Evolutionary conservation across 2,329 filamentous ascomycete species (phyloP), one percentile per base, ranked within the genome.

Genomic region (Aspergillus bombycis): DNA sequence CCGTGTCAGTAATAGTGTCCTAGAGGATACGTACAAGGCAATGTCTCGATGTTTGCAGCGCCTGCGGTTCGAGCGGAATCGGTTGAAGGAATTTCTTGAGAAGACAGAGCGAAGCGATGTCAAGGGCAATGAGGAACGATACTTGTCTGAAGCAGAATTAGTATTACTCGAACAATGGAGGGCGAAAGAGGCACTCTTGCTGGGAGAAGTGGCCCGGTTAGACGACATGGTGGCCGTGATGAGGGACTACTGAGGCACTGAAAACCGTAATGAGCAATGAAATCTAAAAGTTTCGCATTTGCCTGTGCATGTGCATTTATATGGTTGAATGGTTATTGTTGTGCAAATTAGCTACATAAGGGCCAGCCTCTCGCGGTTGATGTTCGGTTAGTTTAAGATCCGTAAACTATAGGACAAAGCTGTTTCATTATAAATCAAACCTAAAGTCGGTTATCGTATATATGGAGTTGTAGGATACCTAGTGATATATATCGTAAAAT

Each of bases 81-180:
- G 88, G 67, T 86, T 92, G 62, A 86, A 88, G 66, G 87, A 89
- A 59, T 88, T 96, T 28, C 83, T 98, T 34, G 86, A 89, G 32
- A 92, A 97, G 75, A 90, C 93, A 1, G 90, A 95, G 73, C 88
- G 95, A 58, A 91, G 88, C 26, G 94, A 98, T 75, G 92, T 97
- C 30, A 88, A 91, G 71, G 93, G 92, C 4, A 89, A 91, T 66
- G 92, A 96, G 77, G 88, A 95, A 71, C 89, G 92, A 65, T 91
- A 91, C 72, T 86, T 98, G 69, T 89, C 87, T 34, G 85, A 88
- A 41, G 87, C 88, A 59, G 92, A 97, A 73, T 86, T 92, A 74
- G 81, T 89, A 66, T 86, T 86, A 43, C 81, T 93, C 65, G 87
- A 90, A 74, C 80, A 82, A 59, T 90, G 87, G 86, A 82, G 81